These are phyloP conservation scores for Beauveria sp. DNA, from an alignment of 2,329 filamentous ascomycete genomes.

Conservation along the genomic window DNA sequence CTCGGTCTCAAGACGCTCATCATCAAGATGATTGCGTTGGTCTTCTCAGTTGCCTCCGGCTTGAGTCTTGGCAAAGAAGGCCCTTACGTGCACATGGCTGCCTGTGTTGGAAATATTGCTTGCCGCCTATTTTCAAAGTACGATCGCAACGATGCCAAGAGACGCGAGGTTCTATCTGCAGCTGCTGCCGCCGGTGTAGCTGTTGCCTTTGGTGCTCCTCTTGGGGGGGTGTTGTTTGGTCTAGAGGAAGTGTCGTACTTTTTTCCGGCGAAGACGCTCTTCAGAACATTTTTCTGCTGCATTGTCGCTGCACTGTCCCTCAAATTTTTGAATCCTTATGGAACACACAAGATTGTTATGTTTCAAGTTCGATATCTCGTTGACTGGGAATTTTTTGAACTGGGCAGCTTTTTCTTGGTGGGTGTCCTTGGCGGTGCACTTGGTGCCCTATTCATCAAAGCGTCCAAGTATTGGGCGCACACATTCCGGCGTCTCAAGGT, in stretches of 20 bases:
- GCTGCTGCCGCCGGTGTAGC: conserved; percentile 87
- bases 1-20: conserved; percentile 80
- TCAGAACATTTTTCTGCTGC: conserved; percentile 96
- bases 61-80: conserved; percentile 91
- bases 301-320: conserved; percentile 85
- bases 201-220: conserved; percentile 85
- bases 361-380: conserved; percentile 87
- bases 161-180: conserved; percentile 87
- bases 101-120: conserved; percentile 89
- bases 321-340: conserved; percentile 93
- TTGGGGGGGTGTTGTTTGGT: conserved; percentile 83
- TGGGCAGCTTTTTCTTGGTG: conserved; percentile 75
- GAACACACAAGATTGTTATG: conserved; percentile 91
- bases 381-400: conserved; percentile 92
- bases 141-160: conserved; percentile 86
- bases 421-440: conserved; percentile 76
- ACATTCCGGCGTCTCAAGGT: conserved; percentile 72
- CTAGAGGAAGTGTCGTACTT: conserved; percentile 96
- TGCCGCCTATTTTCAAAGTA: conserved; percentile 95
- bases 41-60: conserved; percentile 86
- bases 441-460: conserved; percentile 94
- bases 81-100: conserved; percentile 94
- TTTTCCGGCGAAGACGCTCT: conserved; percentile 94
- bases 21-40: conserved; percentile 74
- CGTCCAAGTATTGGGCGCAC: conserved; percentile 80